Evolutionary conservation across 352 stramenopile genomes (phyloP).

Genomic region (Aphanomyces invadans): DNA sequence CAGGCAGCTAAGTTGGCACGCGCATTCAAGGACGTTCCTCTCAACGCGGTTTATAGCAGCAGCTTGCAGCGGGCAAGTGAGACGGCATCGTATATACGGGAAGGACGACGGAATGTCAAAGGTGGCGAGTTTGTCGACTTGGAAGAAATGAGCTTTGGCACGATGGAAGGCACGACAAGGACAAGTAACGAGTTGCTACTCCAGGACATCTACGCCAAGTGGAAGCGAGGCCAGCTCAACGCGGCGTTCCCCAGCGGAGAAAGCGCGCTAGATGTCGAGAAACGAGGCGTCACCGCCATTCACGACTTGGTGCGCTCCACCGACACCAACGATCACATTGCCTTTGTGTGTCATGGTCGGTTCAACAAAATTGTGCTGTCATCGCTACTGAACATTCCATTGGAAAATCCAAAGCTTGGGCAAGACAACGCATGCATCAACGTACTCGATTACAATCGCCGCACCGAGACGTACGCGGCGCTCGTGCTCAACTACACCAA

Average conservation of each 20-base stretch:
- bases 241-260: slow-evolving; percentile 56
- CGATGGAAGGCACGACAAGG: slow-evolving; percentile 58
- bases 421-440: slow-evolving; percentile 85
- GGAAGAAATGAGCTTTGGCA: slow-evolving; percentile 80
- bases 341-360: slow-evolving; percentile 72
- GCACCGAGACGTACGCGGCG: slow-evolving; percentile 40
- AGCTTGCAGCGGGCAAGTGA: slow-evolving; percentile 41
- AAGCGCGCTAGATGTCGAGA: slow-evolving; percentile 56
- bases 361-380: slow-evolving; percentile 81
- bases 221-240: slow-evolving; percentile 45
- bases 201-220: slow-evolving; percentile 52
- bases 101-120: slow-evolving; percentile 41
- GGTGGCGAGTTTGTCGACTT: slow-evolving; percentile 55
- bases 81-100: slow-evolving; percentile 43
- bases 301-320: slow-evolving; percentile 40
- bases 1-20: slow-evolving; percentile 55
- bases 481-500: slow-evolving; percentile 49
- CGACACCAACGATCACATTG: slow-evolving; percentile 44
- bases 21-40: slow-evolving; percentile 56
- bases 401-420: slow-evolving; percentile 60
- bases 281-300: slow-evolving; percentile 54
- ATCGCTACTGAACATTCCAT: slow-evolving; percentile 36
- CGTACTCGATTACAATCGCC: slow-evolving; percentile 69
- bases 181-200: slow-evolving; percentile 33
- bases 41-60: slow-evolving; percentile 65